Percentiles rank a stretch among this genome's conserved stretches.
These are phyloP conservation scores for Tubosaeta sp. DNA, from an alignment of 768 basidiomycete genomes.

Conservation along the genomic window DNA sequence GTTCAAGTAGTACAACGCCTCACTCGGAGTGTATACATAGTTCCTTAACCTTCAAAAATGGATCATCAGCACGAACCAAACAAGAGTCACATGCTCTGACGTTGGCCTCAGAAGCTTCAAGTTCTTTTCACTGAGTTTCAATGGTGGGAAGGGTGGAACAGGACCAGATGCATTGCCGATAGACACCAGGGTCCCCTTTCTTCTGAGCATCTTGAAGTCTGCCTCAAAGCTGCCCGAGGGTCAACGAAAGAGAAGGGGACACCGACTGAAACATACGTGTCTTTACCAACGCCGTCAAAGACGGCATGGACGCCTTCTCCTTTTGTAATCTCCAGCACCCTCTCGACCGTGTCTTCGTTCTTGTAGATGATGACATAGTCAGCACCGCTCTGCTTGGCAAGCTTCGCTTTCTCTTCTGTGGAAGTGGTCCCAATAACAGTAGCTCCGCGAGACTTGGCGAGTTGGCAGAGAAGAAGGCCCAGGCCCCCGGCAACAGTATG, in stretches of 20 bases:
- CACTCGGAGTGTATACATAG: constrained; percentile 71
- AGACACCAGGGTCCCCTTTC: constrained; percentile 87
- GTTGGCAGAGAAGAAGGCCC: constrained; percentile 63
- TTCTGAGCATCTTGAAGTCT: constrained; percentile 73
- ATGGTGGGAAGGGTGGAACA: constrained; percentile 68
- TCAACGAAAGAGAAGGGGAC: constrained; percentile 2
- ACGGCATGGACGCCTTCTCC: constrained; percentile 82
- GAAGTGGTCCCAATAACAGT: constrained; percentile 94
- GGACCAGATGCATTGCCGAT: constrained; percentile 91
- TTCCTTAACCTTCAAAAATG: constrained; percentile 52
- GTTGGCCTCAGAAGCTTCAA: constrained; percentile 72
- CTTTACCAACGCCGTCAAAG: constrained; percentile 96
- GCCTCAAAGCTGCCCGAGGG: constrained; percentile 55
- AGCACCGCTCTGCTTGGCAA: constrained; percentile 77
- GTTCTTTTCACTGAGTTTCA: constrained; percentile 78
- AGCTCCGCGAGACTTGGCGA: constrained; percentile 70
- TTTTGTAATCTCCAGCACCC: constrained; percentile 70
- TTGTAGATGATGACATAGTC: constrained; percentile 84
- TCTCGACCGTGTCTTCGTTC: constrained; percentile 66
- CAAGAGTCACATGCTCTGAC: constrained; percentile 35
- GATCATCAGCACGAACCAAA: constrained; percentile 2
- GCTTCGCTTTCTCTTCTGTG: constrained; percentile 72
- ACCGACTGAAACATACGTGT: constrained; percentile 59
- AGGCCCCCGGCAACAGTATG: constrained; percentile 93
- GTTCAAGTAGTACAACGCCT: constrained; percentile 59